Conservation (phyloP, 495 filamentous ascomycete species). For the Cenococcum geophilum region DNA sequence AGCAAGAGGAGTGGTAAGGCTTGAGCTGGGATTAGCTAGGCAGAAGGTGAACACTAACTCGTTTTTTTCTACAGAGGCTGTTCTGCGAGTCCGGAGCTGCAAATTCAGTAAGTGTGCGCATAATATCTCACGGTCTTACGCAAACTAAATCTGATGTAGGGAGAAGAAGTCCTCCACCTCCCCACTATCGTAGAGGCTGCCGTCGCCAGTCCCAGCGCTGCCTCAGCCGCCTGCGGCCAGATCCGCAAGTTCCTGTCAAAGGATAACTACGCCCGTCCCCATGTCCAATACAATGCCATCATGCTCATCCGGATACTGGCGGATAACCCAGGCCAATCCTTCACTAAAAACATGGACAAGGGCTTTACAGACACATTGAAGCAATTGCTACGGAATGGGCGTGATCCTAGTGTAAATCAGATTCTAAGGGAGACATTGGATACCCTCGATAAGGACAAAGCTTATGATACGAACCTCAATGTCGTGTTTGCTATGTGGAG, state of each 20-base stretch:
- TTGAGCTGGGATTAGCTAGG: slow-evolving; percentile 35
- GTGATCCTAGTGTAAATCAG: slow-evolving; percentile 71
- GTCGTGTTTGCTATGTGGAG: slow-evolving; percentile 75
- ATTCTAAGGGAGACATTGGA: slow-evolving; percentile 83
- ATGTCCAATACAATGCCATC: slow-evolving; percentile 88
- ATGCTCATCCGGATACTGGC: slow-evolving; percentile 91
- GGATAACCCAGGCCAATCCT: slow-evolving; percentile 85
- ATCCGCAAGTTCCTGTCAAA: slow-evolving; percentile 76
- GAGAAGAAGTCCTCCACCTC: slow-evolving; percentile 88
- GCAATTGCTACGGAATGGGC: slow-evolving; percentile 63
- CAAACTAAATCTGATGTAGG: slow-evolving; percentile 40
- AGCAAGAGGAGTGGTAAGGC: slow-evolving; percentile 49
- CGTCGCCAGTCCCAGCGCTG: slow-evolving; percentile 83
- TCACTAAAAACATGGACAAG: slow-evolving; percentile 77
- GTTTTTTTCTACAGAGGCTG: slow-evolving; percentile 42
- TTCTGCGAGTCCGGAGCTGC: slow-evolving; percentile 78
- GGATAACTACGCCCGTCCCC: slow-evolving; percentile 55
- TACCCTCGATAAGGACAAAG: slow-evolving; percentile 59
- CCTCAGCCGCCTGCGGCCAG: slow-evolving; percentile 64
- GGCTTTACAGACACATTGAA: slow-evolving; percentile 74
- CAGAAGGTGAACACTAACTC: slow-evolving; percentile 10
- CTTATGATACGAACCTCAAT: slow-evolving; percentile 64
- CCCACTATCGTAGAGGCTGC: slow-evolving; percentile 90
- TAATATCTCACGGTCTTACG: background rate
- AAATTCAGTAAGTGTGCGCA: slow-evolving; percentile 49